Evolutionary conservation across 805 yeast genomes (phyloP), one percentile per base, ranked within the genome.

Genomic region (Candida yuanshanica): DNA sequence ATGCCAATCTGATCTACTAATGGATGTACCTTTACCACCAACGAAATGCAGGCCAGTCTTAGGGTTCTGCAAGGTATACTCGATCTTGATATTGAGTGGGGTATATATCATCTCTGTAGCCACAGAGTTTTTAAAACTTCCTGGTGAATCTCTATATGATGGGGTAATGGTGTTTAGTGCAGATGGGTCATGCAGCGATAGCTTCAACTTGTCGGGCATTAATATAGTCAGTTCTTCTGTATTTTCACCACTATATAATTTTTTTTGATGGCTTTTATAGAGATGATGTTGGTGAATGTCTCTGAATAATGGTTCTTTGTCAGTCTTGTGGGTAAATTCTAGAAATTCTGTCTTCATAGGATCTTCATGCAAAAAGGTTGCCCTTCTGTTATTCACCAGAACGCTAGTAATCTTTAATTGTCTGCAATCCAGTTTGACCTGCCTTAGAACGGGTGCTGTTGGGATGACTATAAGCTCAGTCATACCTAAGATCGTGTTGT

Each of bases 381-480:
- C 74, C 44, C 74, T 68, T 48, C 79, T 69, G 41, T 77, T 74
- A 52, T 83, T 89, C 33, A 93, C 74, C 26, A 68, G 67, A 6
- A 88, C 83, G 20, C 76, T 74, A 20, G 73, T 70, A 27, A 93
- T 75, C 27, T 66, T 68, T 65, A 83, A 71, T 34, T 86, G 87
- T 39, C 95, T 75, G 44, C 95, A 86, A 59, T 93, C 98, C 38
- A 93, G 66, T 39, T 76, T 75, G 20, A 93, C 66, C 10, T 66
- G 65, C 43, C 74, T 76, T 35, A 91, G 64, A 1, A 68, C 53
- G 17, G 79, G 65, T 38, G 79, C 76, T 13, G 77, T 65, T 0
- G 99, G 97, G 14, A 85, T 70, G 3, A 90, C 68, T 2, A 93
- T 83, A 24, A 93, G 64, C 55, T 90, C 97, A 0, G 97, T 88